Conservation (phyloP, 2,329 filamentous ascomycete species). For the Phyllosticta ampelicida region DNA sequence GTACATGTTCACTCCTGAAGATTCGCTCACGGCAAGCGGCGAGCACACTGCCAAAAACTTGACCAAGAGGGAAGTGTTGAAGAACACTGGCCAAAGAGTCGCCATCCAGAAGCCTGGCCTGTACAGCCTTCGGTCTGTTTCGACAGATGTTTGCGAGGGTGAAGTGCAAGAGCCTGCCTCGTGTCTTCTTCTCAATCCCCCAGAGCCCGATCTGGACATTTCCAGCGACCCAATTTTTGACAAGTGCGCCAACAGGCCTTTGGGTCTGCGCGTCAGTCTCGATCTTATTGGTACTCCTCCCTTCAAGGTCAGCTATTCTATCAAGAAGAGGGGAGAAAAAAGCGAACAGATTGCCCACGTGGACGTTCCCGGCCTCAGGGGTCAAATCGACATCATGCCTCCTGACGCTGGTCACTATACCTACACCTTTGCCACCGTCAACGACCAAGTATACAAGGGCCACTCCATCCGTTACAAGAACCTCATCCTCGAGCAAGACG, state of each 20-base stretch:
- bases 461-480: constrained; percentile 42
- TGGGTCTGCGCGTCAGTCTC: constrained; percentile 78
- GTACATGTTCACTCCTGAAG: constrained; percentile 72
- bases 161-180: constrained; percentile 89
- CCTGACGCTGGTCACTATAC: constrained; percentile 71
- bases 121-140: constrained; percentile 72
- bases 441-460: constrained; percentile 69
- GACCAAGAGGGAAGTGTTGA: constrained; percentile 50
- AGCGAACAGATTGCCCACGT: constrained; percentile 45
- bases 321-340: constrained; percentile 50
- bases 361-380: constrained; percentile 58
- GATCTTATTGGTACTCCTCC: constrained; percentile 88
- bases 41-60: constrained; percentile 47
- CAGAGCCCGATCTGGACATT: constrained; percentile 69
- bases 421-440: constrained; percentile 73
- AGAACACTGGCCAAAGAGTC: constrained; percentile 52
- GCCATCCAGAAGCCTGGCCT: constrained; percentile 67
- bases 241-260: constrained; percentile 87
- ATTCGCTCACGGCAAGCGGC: constrained; percentile 56
- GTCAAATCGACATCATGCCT: constrained; percentile 77
- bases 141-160: constrained; percentile 71
- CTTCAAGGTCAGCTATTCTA: constrained; percentile 71
- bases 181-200: constrained; percentile 84
- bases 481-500: constrained; percentile 69
- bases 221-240: constrained; percentile 76